A percentile compares a stretch with the other conserved stretches of the same genome.
Evolutionary conservation across 257 asterid species (phyloP).

Genomic region (Capsicum chinense): DNA sequence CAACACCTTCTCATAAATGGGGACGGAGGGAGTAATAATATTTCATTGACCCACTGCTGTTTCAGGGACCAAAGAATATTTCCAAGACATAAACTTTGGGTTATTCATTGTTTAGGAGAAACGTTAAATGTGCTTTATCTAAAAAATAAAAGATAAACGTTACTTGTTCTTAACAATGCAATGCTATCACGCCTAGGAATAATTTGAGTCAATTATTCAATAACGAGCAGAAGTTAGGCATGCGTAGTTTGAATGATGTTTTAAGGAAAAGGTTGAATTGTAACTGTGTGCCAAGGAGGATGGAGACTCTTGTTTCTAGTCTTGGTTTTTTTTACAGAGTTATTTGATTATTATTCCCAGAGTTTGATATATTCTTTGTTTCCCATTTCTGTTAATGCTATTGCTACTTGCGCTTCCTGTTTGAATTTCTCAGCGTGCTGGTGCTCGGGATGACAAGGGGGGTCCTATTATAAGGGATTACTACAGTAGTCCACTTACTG

Average conservation of each 20-base stretch:
- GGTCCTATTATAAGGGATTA: conserved; percentile 88
- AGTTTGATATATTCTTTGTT: background rate
- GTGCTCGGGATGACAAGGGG: conserved; percentile 91
- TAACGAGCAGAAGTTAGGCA: conserved; percentile 5
- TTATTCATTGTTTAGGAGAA: background rate
- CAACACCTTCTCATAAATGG: background rate
- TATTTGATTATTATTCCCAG: background rate
- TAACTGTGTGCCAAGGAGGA: conserved; percentile 12
- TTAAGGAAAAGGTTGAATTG: background rate
- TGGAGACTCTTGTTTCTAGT: background rate
- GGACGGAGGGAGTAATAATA: background rate
- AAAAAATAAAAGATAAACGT: background rate
- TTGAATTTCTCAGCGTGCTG: conserved; percentile 65
- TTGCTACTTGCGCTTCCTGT: conserved; percentile 20
- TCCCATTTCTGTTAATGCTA: conserved; percentile 12
- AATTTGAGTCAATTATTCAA: conserved; percentile 12
- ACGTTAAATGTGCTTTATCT: background rate
- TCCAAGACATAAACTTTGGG: background rate
- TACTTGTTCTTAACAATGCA: background rate
- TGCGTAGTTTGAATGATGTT: conserved; percentile 23
- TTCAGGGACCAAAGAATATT: background rate
- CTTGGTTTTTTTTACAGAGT: background rate
- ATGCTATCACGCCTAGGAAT: background rate
- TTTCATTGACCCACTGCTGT: background rate
- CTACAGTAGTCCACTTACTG: conserved; percentile 95